These are phyloP conservation scores for Nakaseomyces glabratus DNA, from an alignment of 1,139 yeast species.

Conservation along the genomic window DNA sequence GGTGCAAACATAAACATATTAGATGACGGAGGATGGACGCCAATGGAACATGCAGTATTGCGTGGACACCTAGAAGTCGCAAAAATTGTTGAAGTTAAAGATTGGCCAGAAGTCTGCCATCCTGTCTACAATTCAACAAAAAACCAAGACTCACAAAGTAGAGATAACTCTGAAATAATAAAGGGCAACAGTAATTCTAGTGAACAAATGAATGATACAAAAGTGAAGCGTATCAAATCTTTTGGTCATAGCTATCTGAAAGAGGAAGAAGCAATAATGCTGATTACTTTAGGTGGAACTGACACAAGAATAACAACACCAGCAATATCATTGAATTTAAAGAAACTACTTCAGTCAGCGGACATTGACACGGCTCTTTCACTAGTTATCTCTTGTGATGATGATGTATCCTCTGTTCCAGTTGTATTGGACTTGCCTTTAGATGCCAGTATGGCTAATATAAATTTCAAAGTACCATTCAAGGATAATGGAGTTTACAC, in stretches of 20 bases:
- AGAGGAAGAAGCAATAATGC: conserved; percentile 54
- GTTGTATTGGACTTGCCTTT: conserved; percentile 71
- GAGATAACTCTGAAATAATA: not conserved
- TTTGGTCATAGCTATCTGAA: conserved; percentile 76
- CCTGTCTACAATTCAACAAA: conserved; percentile 12
- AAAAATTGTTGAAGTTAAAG: conserved; percentile 44
- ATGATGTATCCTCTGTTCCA: conserved; percentile 50
- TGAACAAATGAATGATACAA: not conserved
- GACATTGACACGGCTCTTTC: conserved; percentile 84
- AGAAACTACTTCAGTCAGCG: conserved; percentile 63
- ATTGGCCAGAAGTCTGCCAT: conserved; percentile 18
- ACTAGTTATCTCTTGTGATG: conserved; percentile 54
- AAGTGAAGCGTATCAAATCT: conserved; percentile 54
- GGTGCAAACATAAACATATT: conserved; percentile 48
- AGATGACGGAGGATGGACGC: conserved; percentile 93
- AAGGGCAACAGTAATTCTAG: not conserved
- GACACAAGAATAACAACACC: conserved; percentile 54
- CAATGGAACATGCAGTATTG: conserved; percentile 90
- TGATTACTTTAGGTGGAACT: conserved; percentile 80
- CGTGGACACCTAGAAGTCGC: conserved; percentile 79
- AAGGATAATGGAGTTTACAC: conserved; percentile 46
- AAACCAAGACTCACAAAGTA: not conserved
- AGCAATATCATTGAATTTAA: conserved; percentile 55
- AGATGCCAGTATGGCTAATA: conserved; percentile 80
- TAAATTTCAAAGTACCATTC: conserved; percentile 57